Base-by-base conservation (phyloP, 352 stramenopile genomes). In the Globisporangium carolinianum region DNA sequence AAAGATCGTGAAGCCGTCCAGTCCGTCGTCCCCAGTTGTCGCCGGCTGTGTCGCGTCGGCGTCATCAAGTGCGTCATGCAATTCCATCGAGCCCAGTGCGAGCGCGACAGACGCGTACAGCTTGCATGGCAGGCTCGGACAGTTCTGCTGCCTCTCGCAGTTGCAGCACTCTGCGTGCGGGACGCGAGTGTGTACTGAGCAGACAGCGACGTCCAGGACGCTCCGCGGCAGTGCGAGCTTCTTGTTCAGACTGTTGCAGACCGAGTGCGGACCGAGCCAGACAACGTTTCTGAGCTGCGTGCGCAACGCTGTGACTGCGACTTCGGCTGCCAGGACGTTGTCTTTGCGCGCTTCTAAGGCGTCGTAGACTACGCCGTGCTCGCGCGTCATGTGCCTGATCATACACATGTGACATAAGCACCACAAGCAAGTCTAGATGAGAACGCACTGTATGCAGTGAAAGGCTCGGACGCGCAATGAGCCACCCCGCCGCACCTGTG, bases 251-350 rank as follows among this genome's bases (percentile, higher is more conserved):
- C 68, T 66, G 4, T 62, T 65, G 24, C 73, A 83, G 3, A 76
- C 50, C 10, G 55, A 47, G 47, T 71, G 82, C 6, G 74, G 10
- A 6, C 76, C 76, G 1, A 88, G 65, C 76, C 76, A 88, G 42
- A 88, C 51, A 17, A 62, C 37, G 10, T 60, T 61, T 14, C 14
- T 3, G 4, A 47, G 24, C 12, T 17, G 9, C 8, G 24, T n/a
- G 9, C 5, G 37, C 43, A 38, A 35, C 8, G n/a, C 6, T 41
- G n/a, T 42, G 11, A 7, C 24, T 14, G 6, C 17, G 18, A 42
- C 6, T 8, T 43, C 11, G 3, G 8, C 4, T 35, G 35, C 0
- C 14, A 17, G 18, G 39, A 0, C 4, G 17, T 58, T n/a, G 8
- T 57, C 17, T 43, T 42, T 38, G 8, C 32, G 39, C 12, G 14